Evolutionary conservation across 2,329 filamentous ascomycete species (phyloP), one percentile per base, ranked within the genome.

Genomic region (Fusarium oligoseptatum): DNA sequence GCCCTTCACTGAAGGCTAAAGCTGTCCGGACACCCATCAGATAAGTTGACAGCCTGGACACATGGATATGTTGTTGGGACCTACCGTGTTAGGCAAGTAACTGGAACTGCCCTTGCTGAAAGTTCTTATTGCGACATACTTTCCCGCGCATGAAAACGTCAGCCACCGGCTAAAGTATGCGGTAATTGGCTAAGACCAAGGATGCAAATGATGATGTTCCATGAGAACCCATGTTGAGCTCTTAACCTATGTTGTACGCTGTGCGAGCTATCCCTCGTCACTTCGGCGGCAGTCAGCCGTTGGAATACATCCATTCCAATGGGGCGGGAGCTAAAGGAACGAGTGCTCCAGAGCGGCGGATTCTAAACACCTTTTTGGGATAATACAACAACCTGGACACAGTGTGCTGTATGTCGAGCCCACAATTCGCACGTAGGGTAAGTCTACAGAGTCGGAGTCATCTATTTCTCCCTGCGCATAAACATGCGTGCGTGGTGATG

Each of bases 81-180:
- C 69, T 74, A 56, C 72, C 62, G 12, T 48, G 68, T 75, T 74
- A 48, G 72, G 72, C 41, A 72, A 75, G 66, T 64, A 58, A 64
- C 52, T 60, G 34, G 34, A 52, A 58, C 58, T 52, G 43, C 20
- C 60, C 60, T 48, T 39, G 57, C 36, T 29, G 60, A 65, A 34
- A 39, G 56, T 27, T 41, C 64, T 43, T 60, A 60, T 36, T 29
- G 60, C 61, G 60, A 58, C 43, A 58, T 37, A 29, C 39, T 17
- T 34, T 62, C 29, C 15, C 24, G 39, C 45, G 37, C 63, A 57
- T 60, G 62, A 24, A 61, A 55, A 39, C 41, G 37, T 69, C 52
- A 63, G 58, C 36, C 36, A 64, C 64, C 68, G 72, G 72, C 62
- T 67, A 70, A 72, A 72, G 20, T 68, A 24, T 27, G 36, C 36